A percentile compares a stretch with the other conserved stretches of the same genome.
Evolutionary conservation across 768 basidiomycete genomes (phyloP).

Genomic region (Pleurotus citrinopileatus): DNA sequence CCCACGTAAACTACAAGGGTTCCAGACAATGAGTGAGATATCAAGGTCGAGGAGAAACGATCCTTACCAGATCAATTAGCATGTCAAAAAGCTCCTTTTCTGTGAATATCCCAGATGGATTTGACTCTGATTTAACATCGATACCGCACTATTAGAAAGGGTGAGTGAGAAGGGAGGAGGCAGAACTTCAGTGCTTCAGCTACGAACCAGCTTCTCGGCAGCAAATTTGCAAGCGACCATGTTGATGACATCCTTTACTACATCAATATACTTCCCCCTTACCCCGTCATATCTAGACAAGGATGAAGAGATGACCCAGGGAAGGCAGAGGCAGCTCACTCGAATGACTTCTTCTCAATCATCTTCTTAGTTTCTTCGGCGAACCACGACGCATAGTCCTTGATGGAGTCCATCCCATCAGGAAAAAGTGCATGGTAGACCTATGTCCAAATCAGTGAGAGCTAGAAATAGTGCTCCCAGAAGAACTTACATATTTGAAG

Average conservation of each 20-base stretch:
- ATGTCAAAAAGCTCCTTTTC: slow-evolving; percentile 48
- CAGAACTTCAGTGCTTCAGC: not conserved
- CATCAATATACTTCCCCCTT: slow-evolving; percentile 38
- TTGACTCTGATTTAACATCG: slow-evolving; percentile 41
- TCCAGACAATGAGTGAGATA: too few species aligned
- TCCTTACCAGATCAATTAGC: slow-evolving; percentile 30
- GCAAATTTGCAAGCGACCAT: slow-evolving; percentile 38
- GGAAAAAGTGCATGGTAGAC: slow-evolving; percentile 35
- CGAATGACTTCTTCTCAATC: slow-evolving; percentile 25
- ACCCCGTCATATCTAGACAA: slow-evolving; percentile 24
- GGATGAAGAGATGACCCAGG: not conserved
- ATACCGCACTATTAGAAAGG: slow-evolving; percentile 36
- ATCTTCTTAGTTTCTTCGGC: slow-evolving; percentile 22
- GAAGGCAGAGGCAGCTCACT: not conserved
- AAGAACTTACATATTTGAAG: slow-evolving; percentile 15
- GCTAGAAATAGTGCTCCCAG: too few species aligned
- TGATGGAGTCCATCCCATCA: slow-evolving; percentile 23
- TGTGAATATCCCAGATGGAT: slow-evolving; percentile 40
- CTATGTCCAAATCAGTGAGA: not conserved
- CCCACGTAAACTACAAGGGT: not conserved
- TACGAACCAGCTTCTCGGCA: slow-evolving; percentile 34
- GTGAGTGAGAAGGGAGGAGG: not conserved
- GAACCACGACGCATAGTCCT: slow-evolving; percentile 27
- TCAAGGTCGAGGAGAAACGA: not conserved
- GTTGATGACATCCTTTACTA: slow-evolving; percentile 49